Conservation (phyloP, 2,329 filamentous ascomycete species). For the Phialophora expanda region DNA sequence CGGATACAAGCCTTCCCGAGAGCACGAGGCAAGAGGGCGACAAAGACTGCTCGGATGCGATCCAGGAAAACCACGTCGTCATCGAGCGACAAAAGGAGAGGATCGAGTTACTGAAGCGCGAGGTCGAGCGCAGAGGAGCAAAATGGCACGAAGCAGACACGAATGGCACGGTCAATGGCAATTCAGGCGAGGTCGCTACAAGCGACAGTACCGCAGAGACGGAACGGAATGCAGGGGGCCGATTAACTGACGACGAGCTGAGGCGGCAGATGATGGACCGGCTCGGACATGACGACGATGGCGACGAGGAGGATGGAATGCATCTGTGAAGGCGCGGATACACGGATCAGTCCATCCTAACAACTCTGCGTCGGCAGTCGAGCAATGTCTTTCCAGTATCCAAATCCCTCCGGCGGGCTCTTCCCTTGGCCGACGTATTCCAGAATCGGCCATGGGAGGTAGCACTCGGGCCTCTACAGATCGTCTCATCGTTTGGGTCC, state of each 20-base stretch:
- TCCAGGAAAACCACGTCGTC: conserved; percentile 64
- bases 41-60: conserved; percentile 60
- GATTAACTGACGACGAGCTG: conserved; percentile 52
- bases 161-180: conserved; percentile 31
- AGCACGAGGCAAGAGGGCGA: conserved; percentile 46
- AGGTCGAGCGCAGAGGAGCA: conserved; percentile 62
- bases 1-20: conserved; percentile 41
- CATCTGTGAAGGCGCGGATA: conserved; percentile 46
- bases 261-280: conserved; percentile 46
- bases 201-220: conserved; percentile 3
- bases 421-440: neutral
- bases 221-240: conserved; percentile 39
- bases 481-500: neutral
- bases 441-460: neutral
- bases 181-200: conserved; percentile 4
- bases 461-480: neutral
- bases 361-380: neutral
- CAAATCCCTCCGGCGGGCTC: neutral
- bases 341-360: neutral
- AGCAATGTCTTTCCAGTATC: neutral
- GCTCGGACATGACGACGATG: conserved; percentile 41
- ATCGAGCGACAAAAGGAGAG: conserved; percentile 62
- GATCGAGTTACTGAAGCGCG: conserved; percentile 58
- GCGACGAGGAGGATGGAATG: conserved; percentile 48
- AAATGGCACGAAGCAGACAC: conserved; percentile 53